Evolutionary conservation across 2,329 filamentous ascomycete species (phyloP).

Genomic region (Pezicula radicicola): DNA sequence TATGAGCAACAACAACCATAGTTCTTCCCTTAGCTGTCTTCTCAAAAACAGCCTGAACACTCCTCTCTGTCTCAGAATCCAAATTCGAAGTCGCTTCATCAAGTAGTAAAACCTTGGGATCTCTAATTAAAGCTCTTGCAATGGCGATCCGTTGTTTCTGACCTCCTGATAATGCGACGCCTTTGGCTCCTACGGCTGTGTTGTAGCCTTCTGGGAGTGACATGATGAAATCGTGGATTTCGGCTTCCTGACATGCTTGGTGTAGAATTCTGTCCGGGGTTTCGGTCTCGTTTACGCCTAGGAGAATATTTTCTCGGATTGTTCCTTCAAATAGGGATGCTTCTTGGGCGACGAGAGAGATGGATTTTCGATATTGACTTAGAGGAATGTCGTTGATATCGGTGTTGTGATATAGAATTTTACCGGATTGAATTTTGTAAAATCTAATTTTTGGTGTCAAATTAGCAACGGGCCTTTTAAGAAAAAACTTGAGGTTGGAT

Average conservation of each 20-base stretch:
- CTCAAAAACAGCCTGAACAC: conserved; percentile 64
- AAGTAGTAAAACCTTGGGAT: conserved; percentile 64
- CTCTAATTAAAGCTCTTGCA: conserved; percentile 63
- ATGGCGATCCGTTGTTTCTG: conserved; percentile 96
- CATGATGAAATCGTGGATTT: conserved; percentile 85
- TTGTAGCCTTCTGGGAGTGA: conserved; percentile 81
- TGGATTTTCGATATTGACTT: conserved; percentile 56
- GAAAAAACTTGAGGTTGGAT: not conserved
- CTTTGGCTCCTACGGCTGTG: conserved; percentile 86
- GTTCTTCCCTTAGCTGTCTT: conserved; percentile 54
- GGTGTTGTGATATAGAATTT: conserved; percentile 58
- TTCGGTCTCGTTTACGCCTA: conserved; percentile 50
- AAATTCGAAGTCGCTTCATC: conserved; percentile 65
- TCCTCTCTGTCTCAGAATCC: conserved; percentile 51
- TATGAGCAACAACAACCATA: conserved; percentile 31
- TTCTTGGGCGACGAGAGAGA: conserved; percentile 72
- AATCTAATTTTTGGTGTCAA: conserved; percentile 36
- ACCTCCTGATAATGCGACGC: conserved; percentile 84
- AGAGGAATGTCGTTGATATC: conserved; percentile 57
- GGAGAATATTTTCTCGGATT: conserved; percentile 64
- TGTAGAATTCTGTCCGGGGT: conserved; percentile 63
- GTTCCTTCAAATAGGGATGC: conserved; percentile 65
- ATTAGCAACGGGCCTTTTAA: not conserved
- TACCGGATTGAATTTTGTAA: conserved; percentile 59
- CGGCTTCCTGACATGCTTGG: conserved; percentile 79